These are phyloP conservation scores for Hamamelis virginiana DNA, from an alignment of 164 flowering plant genomes.

Conservation along the genomic window DNA sequence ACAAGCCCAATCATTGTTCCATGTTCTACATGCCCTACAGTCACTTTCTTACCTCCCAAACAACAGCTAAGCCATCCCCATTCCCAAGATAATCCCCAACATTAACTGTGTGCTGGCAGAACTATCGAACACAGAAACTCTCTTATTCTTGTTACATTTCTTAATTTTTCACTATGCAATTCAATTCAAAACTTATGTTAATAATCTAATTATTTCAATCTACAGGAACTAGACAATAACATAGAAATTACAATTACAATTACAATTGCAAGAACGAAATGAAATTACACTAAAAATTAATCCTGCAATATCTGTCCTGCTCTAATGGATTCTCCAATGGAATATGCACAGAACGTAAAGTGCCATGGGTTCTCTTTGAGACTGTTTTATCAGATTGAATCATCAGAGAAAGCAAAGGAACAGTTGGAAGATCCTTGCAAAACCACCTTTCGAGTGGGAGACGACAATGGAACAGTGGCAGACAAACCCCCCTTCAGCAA, in stretches of 20 bases:
- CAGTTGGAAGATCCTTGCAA: conserved; percentile 72
- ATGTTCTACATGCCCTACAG: conserved; percentile 10
- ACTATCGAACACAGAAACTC: background rate
- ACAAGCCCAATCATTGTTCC: conserved; percentile 24
- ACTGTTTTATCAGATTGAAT: conserved; percentile 33
- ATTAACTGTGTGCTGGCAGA: background rate
- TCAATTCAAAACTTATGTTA: background rate
- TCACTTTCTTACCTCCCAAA: conserved; percentile 2
- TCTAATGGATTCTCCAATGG: conserved; percentile 8
- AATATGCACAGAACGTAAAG: conserved; percentile 8
- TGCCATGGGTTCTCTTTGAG: background rate
- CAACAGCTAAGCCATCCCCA: conserved; percentile 11
- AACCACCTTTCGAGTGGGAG: conserved; percentile 32
- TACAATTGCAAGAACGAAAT: background rate
- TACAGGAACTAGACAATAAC: background rate
- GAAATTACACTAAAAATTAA: background rate
- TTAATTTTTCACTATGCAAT: background rate
- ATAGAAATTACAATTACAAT: background rate
- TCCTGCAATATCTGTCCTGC: conserved; percentile 3
- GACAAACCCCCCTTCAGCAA: conserved; percentile 29
- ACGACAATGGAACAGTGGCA: conserved; percentile 23
- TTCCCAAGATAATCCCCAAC: background rate
- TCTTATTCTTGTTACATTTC: background rate
- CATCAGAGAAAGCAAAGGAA: conserved; percentile 78
- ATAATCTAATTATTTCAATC: background rate